Evolutionary conservation across 345 rosid species (phyloP), one percentile per base, ranked within the genome.

Genomic region (Brassica juncea): DNA sequence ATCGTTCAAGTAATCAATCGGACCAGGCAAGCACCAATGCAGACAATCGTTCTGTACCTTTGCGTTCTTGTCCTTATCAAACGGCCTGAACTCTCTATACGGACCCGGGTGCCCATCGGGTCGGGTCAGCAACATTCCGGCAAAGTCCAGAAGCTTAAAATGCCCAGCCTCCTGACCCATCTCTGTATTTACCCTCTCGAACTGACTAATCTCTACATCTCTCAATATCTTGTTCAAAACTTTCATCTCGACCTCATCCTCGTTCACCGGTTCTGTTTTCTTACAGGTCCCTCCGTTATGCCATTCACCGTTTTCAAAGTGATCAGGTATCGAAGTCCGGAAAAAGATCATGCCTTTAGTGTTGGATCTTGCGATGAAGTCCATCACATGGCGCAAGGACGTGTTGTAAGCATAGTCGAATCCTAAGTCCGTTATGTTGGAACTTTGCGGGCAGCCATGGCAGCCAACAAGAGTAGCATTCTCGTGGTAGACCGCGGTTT

Each of bases 1-100:
- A 75, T 92, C 97, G 77, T 89, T 96, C 85, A 90, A 87, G 58
- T 80, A 61, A 82, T 96, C 99, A 1, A 93, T 88, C 3, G 99
- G 97, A 59, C 99, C 99, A 2, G 99, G 99, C 73, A 96, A 84
- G 87, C 99, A 96, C 98, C 99, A 96, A 76, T 93, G 99, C 73
- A 96, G 75, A 76, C 98, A 96, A 79, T 96, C 99, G 54, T 91
- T 91, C 91, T 89, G 99, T 59, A 92, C 94, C 15, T 35, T 85
- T 1, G 88, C 91, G 14, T 87, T 88, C 81, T 84, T 84, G 71
- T 87, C 90, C 80, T 85, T 71, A 0, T 91, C 91, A 71, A 86
- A 92, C n/a, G 97, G 97, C 15, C 88, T 80, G 42, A 85, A 87
- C 82, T 88, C 79, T 39, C 98, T 75, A 80, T 92, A 96, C 1